Conservation (phyloP, 2,329 filamentous ascomycete genomes). For the Cladosporium colombiae region DNA sequence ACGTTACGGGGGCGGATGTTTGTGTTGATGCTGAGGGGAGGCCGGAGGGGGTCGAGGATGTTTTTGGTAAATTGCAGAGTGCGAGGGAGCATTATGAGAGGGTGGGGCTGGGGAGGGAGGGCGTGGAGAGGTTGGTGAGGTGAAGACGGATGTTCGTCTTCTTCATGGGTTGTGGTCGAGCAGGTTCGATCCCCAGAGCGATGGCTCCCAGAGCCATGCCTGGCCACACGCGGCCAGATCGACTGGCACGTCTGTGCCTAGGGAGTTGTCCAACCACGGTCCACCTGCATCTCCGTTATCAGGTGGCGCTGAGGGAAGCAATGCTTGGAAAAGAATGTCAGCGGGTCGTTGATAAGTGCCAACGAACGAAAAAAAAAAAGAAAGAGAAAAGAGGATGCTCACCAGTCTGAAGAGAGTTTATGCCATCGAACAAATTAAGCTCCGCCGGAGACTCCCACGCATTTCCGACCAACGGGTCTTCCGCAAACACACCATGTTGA, state of each 20-base stretch:
- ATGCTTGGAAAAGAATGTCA: not conserved
- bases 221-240: not conserved
- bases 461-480: not conserved
- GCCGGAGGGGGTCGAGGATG: constrained; percentile 16
- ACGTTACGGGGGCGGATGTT: constrained; percentile 20
- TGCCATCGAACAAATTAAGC: not conserved
- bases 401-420: not conserved
- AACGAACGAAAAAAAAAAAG: not conserved
- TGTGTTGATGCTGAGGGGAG: constrained; percentile 19
- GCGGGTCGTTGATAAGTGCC: not conserved
- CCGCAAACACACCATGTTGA: not conserved
- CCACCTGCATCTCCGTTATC: not conserved
- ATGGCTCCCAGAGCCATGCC: not conserved
- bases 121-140: constrained; percentile 1
- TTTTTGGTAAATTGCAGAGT: constrained; percentile 19
- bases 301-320: not conserved
- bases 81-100: constrained; percentile 19
- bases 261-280: not conserved
- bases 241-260: not conserved
- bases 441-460: not conserved
- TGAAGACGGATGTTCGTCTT: not conserved
- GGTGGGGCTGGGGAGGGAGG: constrained; percentile 8
- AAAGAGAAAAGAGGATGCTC: not conserved
- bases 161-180: not conserved
- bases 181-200: not conserved